A percentile compares a stretch with the other conserved stretches of the same genome.
Conservation (phyloP, 306 rosid genomes). For the cucumber (Cucumis sativus) region Cucumber_9930_V3 NC_026661.2:12762001-12762500, state of each 20-base stretch:
- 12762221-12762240: background rate
- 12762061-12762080: background rate
- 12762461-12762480: slow-evolving; percentile 6
- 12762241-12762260: background rate
- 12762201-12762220: background rate
- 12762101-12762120: background rate
- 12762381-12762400: background rate
- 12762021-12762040: background rate
- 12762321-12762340: background rate
- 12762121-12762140: background rate
- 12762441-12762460: background rate
- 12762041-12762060: background rate
- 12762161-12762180: background rate
- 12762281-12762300: background rate
- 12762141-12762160: background rate
- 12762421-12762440: background rate
- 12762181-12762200: background rate
- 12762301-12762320: background rate
- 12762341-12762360: background rate
- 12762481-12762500: slow-evolving; percentile 1
- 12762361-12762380: background rate
- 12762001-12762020: background rate
- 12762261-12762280: background rate
- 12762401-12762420: background rate
- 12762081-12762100: background rate